Evolutionary conservation across 148 eudicot genomes (phyloP), one percentile per base, ranked within the genome.

Genomic region (Simmondsia chinensis): DNA sequence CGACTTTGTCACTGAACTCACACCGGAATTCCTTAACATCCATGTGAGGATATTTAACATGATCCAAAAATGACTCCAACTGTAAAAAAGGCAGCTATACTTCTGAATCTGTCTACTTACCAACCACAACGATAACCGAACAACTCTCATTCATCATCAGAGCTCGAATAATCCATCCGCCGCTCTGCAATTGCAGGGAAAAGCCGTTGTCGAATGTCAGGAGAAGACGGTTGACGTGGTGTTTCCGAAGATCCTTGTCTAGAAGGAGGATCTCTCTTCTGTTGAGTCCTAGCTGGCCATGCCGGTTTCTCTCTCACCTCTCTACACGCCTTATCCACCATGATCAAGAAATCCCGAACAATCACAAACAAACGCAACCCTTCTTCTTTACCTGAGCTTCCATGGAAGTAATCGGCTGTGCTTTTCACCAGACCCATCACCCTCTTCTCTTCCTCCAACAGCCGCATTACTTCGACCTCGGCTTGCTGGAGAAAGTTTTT

Each of bases 391-490:
- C 80, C 89, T 0, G 95, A 42, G 26, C 51, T 74, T 33, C 95
- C 95, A 60, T 85, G 86, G 62, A 77, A 80, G 61, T 80, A 85
- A 69, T 77, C 95, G 2, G 50, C 82, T 24, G 89, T 80, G 29
- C 51, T 74, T 57, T 77, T 80, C 10, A 75, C 67, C 24, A 80
- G 66, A 43, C 58, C 82, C 70, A 67, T 57, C 11, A 85, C 72
- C 64, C 73, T 85, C 72, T 77, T 85, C 46, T 85, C 95, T 61
- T 80, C 89, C 48, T 77, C 78, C 14, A 80, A 51, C 53, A 85
- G 42, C 38, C 57, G 43, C 57, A 19, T 53, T 14, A 77, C 52
- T 15, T 80, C 76, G 9, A 45, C 73, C 73, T 72, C 89, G 3
- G 77, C 71, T 43, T 60, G 54, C 53, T 72, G 62, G 26, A 80